Percentiles rank a stretch among this genome's conserved stretches.
phyloP scores from a whole-genome alignment of 257 asterid species.

The Misopates orontium region DNA sequence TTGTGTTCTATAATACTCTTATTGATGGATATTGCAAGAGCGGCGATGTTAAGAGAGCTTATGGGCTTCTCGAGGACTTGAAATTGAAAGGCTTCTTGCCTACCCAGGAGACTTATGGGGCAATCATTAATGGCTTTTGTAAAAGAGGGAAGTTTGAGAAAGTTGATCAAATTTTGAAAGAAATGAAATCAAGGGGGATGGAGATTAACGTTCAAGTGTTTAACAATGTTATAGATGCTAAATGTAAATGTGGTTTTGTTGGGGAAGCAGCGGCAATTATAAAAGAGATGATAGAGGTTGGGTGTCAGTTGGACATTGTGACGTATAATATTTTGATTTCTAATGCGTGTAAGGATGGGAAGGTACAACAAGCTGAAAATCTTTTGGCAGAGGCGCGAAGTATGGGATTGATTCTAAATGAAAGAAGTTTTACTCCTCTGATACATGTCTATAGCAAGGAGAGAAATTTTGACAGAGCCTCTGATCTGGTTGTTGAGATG shows the following conservation, averaged over 20 bases:
- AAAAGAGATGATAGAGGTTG: conserved; percentile 55
- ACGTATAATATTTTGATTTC: conserved; percentile 77
- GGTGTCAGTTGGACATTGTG: conserved; percentile 59
- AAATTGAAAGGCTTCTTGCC: conserved; percentile 76
- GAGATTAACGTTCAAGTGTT: conserved; percentile 47
- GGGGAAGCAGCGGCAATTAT: conserved; percentile 48
- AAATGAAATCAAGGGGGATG: conserved; percentile 67
- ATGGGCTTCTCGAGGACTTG: conserved; percentile 55
- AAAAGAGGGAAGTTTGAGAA: conserved; percentile 58
- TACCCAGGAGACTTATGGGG: conserved; percentile 75
- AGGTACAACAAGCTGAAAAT: conserved; percentile 67
- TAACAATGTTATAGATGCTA: conserved; percentile 68
- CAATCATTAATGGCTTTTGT: conserved; percentile 73
- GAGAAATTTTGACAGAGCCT: conserved; percentile 73
- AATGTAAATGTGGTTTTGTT: conserved; percentile 48
- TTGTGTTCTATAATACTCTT: conserved; percentile 74
- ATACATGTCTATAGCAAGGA: conserved; percentile 55
- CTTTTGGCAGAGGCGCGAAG: conserved; percentile 48
- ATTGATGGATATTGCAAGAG: conserved; percentile 81
- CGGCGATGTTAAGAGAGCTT: conserved; percentile 61
- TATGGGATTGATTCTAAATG: conserved; percentile 54
- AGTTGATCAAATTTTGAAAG: conserved; percentile 55
- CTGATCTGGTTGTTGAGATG: conserved; percentile 67
- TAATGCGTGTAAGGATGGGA: conserved; percentile 60
- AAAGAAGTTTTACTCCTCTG: conserved; percentile 75